These are phyloP conservation scores for Olyra latifolia DNA, from an alignment of 176 grass and related monocot species.

Conservation along the genomic window DNA sequence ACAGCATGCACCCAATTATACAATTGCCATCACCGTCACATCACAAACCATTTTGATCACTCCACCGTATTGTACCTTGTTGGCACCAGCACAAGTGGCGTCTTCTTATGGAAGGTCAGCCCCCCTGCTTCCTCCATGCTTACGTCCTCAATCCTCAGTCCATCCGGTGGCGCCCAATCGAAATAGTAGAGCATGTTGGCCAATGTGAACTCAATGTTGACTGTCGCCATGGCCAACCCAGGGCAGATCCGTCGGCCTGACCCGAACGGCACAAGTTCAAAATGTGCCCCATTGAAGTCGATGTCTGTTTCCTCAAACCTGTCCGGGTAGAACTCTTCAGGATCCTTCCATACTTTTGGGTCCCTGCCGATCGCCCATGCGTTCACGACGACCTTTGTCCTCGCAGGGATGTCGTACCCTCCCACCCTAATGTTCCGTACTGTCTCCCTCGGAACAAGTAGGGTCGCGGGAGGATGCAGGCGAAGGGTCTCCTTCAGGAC, in stretches of 20 bases:
- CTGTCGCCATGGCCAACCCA: background rate
- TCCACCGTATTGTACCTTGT: background rate
- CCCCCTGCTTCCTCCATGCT: constrained; percentile 6
- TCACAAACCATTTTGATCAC: background rate
- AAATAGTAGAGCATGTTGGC: constrained; percentile 1
- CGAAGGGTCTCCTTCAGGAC: too few relatives aligned
- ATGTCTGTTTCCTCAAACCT: too few relatives aligned
- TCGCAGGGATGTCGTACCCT: constrained; percentile 11
- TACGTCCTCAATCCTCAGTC: background rate
- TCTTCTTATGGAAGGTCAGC: background rate
- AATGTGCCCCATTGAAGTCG: background rate
- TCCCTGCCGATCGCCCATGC: constrained; percentile 57
- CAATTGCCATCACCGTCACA: too few relatives aligned
- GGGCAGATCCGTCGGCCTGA: constrained; percentile 30
- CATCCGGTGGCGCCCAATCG: constrained; percentile 19
- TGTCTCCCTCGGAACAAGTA: constrained; percentile 9
- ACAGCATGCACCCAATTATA: too few relatives aligned
- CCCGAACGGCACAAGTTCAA: constrained; percentile 27
- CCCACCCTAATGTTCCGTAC: background rate
- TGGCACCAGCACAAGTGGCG: background rate
- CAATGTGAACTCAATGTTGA: constrained; percentile 19
- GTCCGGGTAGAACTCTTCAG: too few relatives aligned
- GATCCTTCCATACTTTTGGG: background rate
- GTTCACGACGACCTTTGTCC: constrained; percentile 36
- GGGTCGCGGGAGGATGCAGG: background rate